Conservation (phyloP, 805 yeast genomes). For the Huiozyma sinensis region DNA sequence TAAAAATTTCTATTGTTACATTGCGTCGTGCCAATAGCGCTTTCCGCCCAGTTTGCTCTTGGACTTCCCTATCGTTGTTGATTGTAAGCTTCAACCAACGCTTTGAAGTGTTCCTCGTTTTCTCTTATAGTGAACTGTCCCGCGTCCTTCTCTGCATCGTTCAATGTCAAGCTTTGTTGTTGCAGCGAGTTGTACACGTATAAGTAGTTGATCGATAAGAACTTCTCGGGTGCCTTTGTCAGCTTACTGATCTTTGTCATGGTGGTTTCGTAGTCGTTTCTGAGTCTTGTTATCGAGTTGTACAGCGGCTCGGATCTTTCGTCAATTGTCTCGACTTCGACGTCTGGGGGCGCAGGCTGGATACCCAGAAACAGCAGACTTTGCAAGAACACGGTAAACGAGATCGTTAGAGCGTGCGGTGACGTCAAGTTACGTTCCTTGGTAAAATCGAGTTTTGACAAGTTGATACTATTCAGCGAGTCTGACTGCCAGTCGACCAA, state of each 20-base stretch:
- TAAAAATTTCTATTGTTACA: background rate
- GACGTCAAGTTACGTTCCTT: conserved; percentile 24
- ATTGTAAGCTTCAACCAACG: conserved; percentile 24
- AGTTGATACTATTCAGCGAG: conserved; percentile 45
- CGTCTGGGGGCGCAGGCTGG: conserved; percentile 12
- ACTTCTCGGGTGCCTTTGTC: conserved; percentile 49
- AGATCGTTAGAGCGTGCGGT: conserved; percentile 65
- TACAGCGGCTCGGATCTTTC: conserved; percentile 55
- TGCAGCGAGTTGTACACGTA: conserved; percentile 25
- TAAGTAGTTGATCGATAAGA: conserved; percentile 48
- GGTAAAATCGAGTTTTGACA: conserved; percentile 12
- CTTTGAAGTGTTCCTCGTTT: conserved; percentile 22
- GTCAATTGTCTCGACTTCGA: background rate
- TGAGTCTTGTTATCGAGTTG: conserved; percentile 53
- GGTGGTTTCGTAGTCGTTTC: conserved; percentile 71
- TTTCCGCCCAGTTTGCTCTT: background rate
- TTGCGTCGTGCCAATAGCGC: too few relatives aligned
- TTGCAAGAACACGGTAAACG: conserved; percentile 60
- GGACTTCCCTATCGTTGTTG: conserved; percentile 7
- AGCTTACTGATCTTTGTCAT: conserved; percentile 58
- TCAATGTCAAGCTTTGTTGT: conserved; percentile 11
- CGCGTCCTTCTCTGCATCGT: conserved; percentile 1
- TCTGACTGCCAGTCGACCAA: conserved; percentile 72
- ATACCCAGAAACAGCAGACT: conserved; percentile 54
- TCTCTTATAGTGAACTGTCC: conserved; percentile 18